Base-by-base conservation (phyloP, 306 rosid genomes). In the Vigna reflexopilosa region DNA sequence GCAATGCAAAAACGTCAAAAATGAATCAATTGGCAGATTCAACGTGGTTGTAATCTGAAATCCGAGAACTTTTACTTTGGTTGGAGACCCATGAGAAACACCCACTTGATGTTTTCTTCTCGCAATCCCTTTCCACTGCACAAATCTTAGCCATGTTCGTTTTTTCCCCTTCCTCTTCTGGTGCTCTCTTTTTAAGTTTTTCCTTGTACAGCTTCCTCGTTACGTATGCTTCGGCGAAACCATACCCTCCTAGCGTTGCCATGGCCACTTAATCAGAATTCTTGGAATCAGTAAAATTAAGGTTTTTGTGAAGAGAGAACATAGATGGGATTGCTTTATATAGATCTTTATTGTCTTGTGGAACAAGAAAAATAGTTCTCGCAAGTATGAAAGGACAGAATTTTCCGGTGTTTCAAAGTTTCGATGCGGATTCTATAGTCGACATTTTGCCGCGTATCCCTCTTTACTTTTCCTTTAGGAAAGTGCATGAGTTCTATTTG, bases 211-310 rank as follows among this genome's bases (percentile, higher is more conserved):
- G 58, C 76, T 86, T 83, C 26, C 67, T 15, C 83, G 68, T 59
- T 74, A 88, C 91, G 22, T 86, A 83, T 26, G 78, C 24, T 83
- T 88, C 90, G 42, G 86, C 91, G 1, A 87, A 6, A 49, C 72
- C 79, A 70, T 2, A 84, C 3, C 86, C 77, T 3, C 86, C 77
- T 17, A 12, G 11, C 1, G 75, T 45, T 8, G 83, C 63, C 81
- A 77, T 77, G n/a, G 3, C 15, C 0, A 42, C 0, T 9, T 9
- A 11, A 7, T 19, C 32, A 19, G 19, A 28, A 11, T 51, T 14
- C 4, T 19, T 1, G 7, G 70, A 5, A 7, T 44, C 1, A 13
- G 13, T 20, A 3, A 4, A 20, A 20, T 20, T 26, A 0, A 26
- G 13, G 20, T 2, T 61, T 30, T 61, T 13, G 0, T 17, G 2